A percentile compares a stretch with the other conserved stretches of the same genome.
phyloP scores from a whole-genome alignment of 306 rosid genomes.

The Sechiopsis laciniata region DNA sequence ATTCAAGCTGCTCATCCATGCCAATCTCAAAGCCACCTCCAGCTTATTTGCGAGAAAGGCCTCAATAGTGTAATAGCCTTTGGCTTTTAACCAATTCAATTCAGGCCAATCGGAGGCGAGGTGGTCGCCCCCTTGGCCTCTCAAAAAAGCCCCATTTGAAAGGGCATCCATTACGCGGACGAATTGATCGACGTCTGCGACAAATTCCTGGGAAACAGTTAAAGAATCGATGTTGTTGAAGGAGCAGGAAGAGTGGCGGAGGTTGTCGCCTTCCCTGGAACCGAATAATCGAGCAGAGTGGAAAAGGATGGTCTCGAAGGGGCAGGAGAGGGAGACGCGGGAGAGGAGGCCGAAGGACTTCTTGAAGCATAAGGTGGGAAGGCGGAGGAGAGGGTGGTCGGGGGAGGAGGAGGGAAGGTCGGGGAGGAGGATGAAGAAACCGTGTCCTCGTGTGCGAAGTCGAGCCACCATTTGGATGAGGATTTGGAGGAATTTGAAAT shows the following conservation, averaged over 20 bases:
- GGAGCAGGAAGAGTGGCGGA: constrained; percentile 47
- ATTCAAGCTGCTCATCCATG: constrained; percentile 69
- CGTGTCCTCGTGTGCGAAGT: constrained; percentile 45
- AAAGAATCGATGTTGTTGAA: constrained; percentile 37
- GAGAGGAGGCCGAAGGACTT: constrained; percentile 59
- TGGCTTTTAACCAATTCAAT: constrained; percentile 69
- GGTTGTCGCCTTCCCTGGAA: constrained; percentile 54
- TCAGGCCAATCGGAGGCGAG: constrained; percentile 71
- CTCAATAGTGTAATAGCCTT: constrained; percentile 66
- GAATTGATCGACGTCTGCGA: constrained; percentile 43
- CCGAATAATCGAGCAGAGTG: constrained; percentile 48
- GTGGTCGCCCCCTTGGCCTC: constrained; percentile 58
- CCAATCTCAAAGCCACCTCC: constrained; percentile 70
- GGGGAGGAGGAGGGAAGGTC: constrained; percentile 61
- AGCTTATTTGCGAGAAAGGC: constrained; percentile 69
- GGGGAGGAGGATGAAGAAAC: constrained; percentile 68
- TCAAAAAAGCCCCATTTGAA: constrained; percentile 57
- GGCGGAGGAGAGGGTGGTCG: constrained; percentile 35
- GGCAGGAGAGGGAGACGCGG: constrained; percentile 46
- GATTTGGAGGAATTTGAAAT: constrained; percentile 48
- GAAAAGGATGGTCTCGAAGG: constrained; percentile 26
- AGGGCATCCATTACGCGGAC: constrained; percentile 54
- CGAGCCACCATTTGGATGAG: constrained; percentile 58
- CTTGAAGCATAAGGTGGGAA: constrained; percentile 67
- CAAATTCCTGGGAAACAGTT: constrained; percentile 44